Base-by-base conservation (phyloP, 495 filamentous ascomycete genomes). In the Xylaria sp. region DNA sequence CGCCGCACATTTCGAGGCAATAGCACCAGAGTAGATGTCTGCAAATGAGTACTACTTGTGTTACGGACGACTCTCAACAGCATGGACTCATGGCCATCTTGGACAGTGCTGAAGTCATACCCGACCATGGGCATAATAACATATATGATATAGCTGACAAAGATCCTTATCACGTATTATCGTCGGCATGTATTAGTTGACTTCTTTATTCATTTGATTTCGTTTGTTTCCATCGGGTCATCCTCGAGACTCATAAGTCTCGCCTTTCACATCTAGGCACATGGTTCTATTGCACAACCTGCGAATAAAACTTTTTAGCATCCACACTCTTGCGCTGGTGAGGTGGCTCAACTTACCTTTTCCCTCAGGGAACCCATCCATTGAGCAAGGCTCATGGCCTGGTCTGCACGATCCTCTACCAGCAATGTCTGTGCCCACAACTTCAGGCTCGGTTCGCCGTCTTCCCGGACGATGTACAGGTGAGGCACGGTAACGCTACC, bases 341-440 rank as follows among this genome's bases (percentile, higher is more conserved):
- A 26, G 69, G 61, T 69, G 41, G 57, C 67, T 79, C 59, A 80
- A 86, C 92, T 88, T 84, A 98, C 96, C 93, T 98, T 99, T 86
- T 98, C 97, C 81, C 94, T 90, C 82, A 98, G 80, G 65, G 87
- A 88, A 43, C 93, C 93, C 89, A 99, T 92, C 91, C 93, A 99
- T 83, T 98, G 95, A 78, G 88, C 88, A 76, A 96, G 88, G 76
- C 97, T 97, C 79, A 95, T 89, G 26, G 94, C 90, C 83, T 97
- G 93, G 77, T 99, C 96, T 52, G 97, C 93, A 69, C 95, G 88
- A 81, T 99, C 96, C 82, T 99, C 96, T 62, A 99, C 91, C 79
- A 98, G 83, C 84, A 98, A 87, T 55, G 97, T 97, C 86, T 96
- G 93, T 33, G 96, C 96, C 96, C 96, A 99, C 71, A 99, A 83